These are phyloP conservation scores for Wickerhamiella qilinensis DNA, from an alignment of 805 yeast genomes.

Conservation along the genomic window DNA sequence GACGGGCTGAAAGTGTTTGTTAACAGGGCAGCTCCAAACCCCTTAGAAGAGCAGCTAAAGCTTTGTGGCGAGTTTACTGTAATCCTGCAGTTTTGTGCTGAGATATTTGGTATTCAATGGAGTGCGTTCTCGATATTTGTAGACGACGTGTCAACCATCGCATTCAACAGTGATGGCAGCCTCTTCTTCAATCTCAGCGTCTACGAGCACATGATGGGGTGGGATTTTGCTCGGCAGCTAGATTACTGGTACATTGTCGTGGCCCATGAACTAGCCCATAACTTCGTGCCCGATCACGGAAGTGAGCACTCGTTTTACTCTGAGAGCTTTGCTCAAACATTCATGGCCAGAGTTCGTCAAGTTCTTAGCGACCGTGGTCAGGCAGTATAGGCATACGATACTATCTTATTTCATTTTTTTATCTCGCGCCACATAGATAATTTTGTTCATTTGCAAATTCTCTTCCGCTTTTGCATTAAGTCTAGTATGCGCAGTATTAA, in stretches of 20 bases:
- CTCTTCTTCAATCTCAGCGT: constrained; percentile 23
- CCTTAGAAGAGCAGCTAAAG: not conserved
- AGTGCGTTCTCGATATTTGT: constrained; percentile 18
- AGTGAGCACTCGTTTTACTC: constrained; percentile 22
- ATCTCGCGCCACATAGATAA: no score
- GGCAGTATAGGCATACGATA: no score
- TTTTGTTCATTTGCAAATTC: no score
- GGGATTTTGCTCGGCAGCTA: constrained; percentile 7
- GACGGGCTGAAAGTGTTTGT: constrained; percentile 1
- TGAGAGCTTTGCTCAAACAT: constrained; percentile 20
- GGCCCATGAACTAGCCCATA: constrained; percentile 29
- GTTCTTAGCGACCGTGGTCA: not conserved
- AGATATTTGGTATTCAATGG: constrained; percentile 14
- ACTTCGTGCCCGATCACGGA: constrained; percentile 22
- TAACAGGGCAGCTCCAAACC: not conserved
- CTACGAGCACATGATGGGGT: constrained; percentile 7
- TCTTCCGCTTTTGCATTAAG: no score
- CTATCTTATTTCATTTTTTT: no score
- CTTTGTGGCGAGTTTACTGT: constrained; percentile 5
- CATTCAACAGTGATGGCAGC: constrained; percentile 25
- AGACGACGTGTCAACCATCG: constrained; percentile 16
- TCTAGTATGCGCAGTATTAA: no score
- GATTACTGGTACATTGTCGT: constrained; percentile 25
- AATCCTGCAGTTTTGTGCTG: constrained; percentile 7
- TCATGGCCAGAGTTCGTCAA: constrained; percentile 20